Percentiles rank a stretch among this genome's conserved stretches.
phyloP scores from a whole-genome alignment of 169 alveolate species.

The Plasmodium gaboni region DNA sequence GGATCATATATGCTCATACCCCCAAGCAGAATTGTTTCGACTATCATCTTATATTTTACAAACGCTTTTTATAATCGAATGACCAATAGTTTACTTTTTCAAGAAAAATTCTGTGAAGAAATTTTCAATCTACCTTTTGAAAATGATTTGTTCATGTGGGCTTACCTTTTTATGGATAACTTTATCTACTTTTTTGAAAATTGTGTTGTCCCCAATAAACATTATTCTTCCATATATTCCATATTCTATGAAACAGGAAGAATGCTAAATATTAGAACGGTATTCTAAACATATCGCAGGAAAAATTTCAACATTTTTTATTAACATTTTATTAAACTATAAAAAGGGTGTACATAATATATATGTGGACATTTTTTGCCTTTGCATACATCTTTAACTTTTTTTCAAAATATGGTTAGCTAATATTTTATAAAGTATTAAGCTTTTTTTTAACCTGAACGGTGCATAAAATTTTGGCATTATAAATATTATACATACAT shows the following conservation, averaged over 20 bases:
- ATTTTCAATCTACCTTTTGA: constrained; percentile 61
- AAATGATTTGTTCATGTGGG: constrained; percentile 70
- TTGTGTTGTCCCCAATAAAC: constrained; percentile 43
- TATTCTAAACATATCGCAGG: constrained; percentile 4
- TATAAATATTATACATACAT: not conserved
- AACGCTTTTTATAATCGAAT: constrained; percentile 67
- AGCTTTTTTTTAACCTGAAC: constrained; percentile 22
- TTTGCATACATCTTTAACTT: too few species aligned
- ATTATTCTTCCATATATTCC: constrained; percentile 67
- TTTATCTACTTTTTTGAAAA: constrained; percentile 68
- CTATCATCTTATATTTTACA: constrained; percentile 52
- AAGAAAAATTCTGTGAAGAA: constrained; percentile 65
- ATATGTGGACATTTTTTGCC: not conserved
- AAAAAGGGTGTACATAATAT: constrained; percentile 6
- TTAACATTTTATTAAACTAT: not conserved
- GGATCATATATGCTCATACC: constrained; percentile 66
- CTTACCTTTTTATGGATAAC: constrained; percentile 53
- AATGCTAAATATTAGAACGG: constrained; percentile 58
- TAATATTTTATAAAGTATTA: not conserved
- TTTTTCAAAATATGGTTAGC: too few species aligned
- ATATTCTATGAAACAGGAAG: constrained; percentile 71
- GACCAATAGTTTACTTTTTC: constrained; percentile 64
- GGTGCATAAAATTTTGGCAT: constrained; percentile 21
- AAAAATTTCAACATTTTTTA: not conserved
- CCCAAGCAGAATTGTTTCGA: constrained; percentile 55